These are phyloP conservation scores for Zygoascus tannicola DNA, from an alignment of 805 yeast genomes.

Conservation along the genomic window DNA sequence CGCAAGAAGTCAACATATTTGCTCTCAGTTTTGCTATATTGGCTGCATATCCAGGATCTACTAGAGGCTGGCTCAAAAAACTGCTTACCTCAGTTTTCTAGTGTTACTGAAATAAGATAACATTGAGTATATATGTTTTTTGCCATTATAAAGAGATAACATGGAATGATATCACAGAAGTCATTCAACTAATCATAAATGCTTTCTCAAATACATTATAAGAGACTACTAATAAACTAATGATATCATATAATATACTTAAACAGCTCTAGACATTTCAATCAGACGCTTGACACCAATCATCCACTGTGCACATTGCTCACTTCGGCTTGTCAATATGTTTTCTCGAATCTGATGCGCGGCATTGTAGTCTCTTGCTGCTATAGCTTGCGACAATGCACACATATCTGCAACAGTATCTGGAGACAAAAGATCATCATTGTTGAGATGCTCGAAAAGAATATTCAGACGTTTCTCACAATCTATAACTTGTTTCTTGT, in stretches of 20 bases:
- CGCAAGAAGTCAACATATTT: conserved; percentile 10
- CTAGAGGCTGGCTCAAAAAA: conserved; percentile 12
- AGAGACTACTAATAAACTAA: neutral
- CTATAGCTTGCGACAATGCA: conserved; percentile 42
- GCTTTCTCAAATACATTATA: neutral
- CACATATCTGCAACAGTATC: conserved; percentile 48
- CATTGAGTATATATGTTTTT: too few relatives aligned
- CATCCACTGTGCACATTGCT: conserved; percentile 86
- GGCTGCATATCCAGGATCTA: conserved; percentile 8
- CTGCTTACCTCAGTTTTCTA: conserved; percentile 8
- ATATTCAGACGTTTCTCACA: conserved; percentile 73
- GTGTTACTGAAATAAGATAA: too few relatives aligned
- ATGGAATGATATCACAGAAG: too few relatives aligned
- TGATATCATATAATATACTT: neutral
- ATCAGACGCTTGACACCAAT: conserved; percentile 84
- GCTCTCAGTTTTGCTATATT: conserved; percentile 15
- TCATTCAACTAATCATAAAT: neutral
- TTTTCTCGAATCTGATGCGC: conserved; percentile 46
- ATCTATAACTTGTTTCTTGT: conserved; percentile 62
- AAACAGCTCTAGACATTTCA: conserved; percentile 41
- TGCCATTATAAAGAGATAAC: too few relatives aligned
- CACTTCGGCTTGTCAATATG: conserved; percentile 53
- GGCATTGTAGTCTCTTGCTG: conserved; percentile 42
- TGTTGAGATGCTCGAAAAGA: conserved; percentile 69
- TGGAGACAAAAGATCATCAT: conserved; percentile 52